Base-by-base conservation (phyloP, 2,329 filamentous ascomycete species). In the Aureobasidium sp. region DNA sequence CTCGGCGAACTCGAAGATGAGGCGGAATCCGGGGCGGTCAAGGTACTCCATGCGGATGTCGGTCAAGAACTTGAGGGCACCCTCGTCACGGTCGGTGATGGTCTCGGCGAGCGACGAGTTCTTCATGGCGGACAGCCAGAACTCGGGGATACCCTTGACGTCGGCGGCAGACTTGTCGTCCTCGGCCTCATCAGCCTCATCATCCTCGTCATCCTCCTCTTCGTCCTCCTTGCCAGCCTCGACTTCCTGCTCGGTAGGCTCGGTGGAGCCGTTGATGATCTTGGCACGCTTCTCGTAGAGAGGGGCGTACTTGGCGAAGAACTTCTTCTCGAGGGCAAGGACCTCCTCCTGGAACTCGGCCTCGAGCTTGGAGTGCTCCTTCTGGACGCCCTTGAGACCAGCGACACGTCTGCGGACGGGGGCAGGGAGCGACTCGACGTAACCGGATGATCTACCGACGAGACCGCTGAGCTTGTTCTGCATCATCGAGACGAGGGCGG, bases 121-220 rank as follows among this genome's bases (percentile, higher is more conserved):
- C 85, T 99, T 99, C 93, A 99, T 97, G 69, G 95, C 93, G 64
- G 93, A 97, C 55, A 99, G 83, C 94, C 94, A 99, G 84, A 99
- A 99, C 79, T 99, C 94, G 66, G 94, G 94, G 66, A 99, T 97
- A 76, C 94, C 94, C 71, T 85, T 82, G 66, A 88, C 78, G 61
- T 80, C 75, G 63, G 78, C 75, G 37, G 78, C 74, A 65, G 82
- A 78, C 62, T 78, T 75, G 49, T 81, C 73, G 21, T 21, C 21
- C 66, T 86, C 81, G 21, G 21, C 21, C 21, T 21, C 21, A 58
- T 81, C 77, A 65, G 85, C 79, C 71, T 82, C 75, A 68, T 81
- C 77, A 45, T 74, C 76, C 51, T 77, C 75, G 47, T 74, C 76
- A 49, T 77, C 75, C 62, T 86, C 82, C 45, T 89, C 88, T 11